Evolutionary conservation across 306 rosid genomes (phyloP).

Genomic region (Potentilla sterilis): DNA sequence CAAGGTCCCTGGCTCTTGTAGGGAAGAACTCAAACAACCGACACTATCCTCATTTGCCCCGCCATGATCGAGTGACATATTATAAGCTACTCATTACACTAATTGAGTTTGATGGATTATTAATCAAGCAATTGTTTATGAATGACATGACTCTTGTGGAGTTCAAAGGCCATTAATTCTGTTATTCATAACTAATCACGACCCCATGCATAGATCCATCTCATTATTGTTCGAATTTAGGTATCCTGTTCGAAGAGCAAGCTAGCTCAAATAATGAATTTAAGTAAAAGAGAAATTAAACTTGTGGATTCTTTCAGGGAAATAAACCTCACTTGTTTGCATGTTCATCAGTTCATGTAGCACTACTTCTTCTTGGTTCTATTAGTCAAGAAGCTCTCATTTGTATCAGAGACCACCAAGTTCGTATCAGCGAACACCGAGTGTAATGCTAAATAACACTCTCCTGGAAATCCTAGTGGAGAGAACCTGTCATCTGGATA

Average conservation of each 20-base stretch:
- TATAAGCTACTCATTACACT: not conserved
- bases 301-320: not conserved
- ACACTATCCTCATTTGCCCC: slow-evolving; percentile 33
- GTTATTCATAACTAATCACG: not conserved
- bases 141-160: not conserved
- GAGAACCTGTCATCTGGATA: slow-evolving; percentile 10
- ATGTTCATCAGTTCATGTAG: not conserved
- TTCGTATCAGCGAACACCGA: slow-evolving; percentile 10
- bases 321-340: not conserved
- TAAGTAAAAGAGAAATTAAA: not conserved
- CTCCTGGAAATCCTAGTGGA: slow-evolving; percentile 18
- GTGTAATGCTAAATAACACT: not conserved
- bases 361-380: slow-evolving; percentile 20
- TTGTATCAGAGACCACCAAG: slow-evolving; percentile 12
- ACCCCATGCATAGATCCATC: not conserved
- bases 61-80: slow-evolving; percentile 39
- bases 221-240: not conserved
- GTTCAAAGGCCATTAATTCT: not conserved
- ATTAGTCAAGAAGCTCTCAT: slow-evolving; percentile 32
- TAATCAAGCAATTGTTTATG: not conserved
- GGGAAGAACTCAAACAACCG: slow-evolving; percentile 58
- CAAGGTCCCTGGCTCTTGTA: slow-evolving; percentile 41
- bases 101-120: not conserved
- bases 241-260: not conserved
- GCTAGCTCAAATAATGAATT: not conserved